Evolutionary conservation across 1,139 yeast genomes (phyloP).

Genomic region (Candida dubliniensis): DNA sequence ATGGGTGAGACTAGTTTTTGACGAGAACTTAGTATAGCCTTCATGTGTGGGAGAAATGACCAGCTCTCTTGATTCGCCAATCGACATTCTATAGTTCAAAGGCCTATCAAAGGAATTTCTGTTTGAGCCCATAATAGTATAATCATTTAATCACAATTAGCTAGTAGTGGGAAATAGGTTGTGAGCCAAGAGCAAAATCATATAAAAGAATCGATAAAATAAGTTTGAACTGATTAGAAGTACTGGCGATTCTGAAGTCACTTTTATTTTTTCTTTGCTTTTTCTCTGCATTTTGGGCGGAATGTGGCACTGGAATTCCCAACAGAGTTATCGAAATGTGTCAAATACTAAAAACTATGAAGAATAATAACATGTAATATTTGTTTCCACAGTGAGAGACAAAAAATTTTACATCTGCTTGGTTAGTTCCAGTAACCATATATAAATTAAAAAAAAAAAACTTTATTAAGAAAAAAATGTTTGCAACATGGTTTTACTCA

Average conservation of each 20-base stretch:
- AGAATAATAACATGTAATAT: background rate
- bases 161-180: background rate
- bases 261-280: no score
- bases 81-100: slow-evolving; percentile 1
- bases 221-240: background rate
- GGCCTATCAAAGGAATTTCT: slow-evolving; percentile 5
- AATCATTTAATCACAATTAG: background rate
- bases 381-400: no score
- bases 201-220: background rate
- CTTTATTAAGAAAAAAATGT: slow-evolving; percentile 39
- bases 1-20: slow-evolving; percentile 20
- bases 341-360: no score
- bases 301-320: no score
- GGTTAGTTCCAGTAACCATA: background rate
- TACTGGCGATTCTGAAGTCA: no score
- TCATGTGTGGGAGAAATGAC: slow-evolving; percentile 7
- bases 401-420: no score
- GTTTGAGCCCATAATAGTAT: slow-evolving; percentile 5
- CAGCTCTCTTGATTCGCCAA: slow-evolving; percentile 9
- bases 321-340: no score
- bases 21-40: slow-evolving; percentile 1
- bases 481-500: slow-evolving; percentile 92
- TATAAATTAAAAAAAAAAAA: background rate
- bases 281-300: no score
- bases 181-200: background rate